Percentiles rank a stretch among this genome's conserved stretches.
Evolutionary conservation across 805 yeast genomes (phyloP).

Genomic region (Diddensiella caesifluorescens): DNA sequence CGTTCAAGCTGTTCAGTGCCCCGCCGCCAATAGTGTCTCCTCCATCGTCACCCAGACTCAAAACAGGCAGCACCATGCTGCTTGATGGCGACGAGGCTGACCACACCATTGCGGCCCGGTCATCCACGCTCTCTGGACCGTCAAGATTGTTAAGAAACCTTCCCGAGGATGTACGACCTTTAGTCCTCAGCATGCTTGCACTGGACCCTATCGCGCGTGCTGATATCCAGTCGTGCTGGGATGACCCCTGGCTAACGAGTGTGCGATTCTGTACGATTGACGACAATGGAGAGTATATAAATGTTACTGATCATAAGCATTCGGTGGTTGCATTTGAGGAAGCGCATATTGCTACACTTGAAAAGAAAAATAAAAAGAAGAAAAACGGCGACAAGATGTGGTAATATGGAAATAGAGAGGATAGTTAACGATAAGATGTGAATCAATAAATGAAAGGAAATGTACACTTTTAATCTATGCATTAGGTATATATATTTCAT

Average conservation of each 20-base stretch:
- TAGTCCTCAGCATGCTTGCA: conserved; percentile 64
- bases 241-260: conserved; percentile 51
- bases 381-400: conserved; percentile 49
- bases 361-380: conserved; percentile 51
- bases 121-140: conserved; percentile 45
- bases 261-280: conserved; percentile 64
- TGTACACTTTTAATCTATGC: too few species aligned
- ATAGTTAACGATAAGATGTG: too few species aligned
- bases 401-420: conserved; percentile 23
- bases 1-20: conserved; percentile 77
- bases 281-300: conserved; percentile 24
- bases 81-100: background rate
- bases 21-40: conserved; percentile 49
- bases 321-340: conserved; percentile 88
- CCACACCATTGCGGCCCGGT: background rate
- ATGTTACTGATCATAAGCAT: conserved; percentile 66
- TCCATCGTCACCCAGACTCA: background rate
- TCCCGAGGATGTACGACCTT: conserved; percentile 59
- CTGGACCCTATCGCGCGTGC: conserved; percentile 57
- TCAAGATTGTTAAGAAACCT: conserved; percentile 60
- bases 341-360: conserved; percentile 92
- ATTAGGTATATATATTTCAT: conserved; percentile 29
- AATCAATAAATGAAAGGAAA: too few species aligned
- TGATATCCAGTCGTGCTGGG: conserved; percentile 50
- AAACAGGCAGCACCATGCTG: background rate